Evolutionary conservation across 257 asterid species (phyloP).

Genomic region (Ligustrum vulgare): DNA sequence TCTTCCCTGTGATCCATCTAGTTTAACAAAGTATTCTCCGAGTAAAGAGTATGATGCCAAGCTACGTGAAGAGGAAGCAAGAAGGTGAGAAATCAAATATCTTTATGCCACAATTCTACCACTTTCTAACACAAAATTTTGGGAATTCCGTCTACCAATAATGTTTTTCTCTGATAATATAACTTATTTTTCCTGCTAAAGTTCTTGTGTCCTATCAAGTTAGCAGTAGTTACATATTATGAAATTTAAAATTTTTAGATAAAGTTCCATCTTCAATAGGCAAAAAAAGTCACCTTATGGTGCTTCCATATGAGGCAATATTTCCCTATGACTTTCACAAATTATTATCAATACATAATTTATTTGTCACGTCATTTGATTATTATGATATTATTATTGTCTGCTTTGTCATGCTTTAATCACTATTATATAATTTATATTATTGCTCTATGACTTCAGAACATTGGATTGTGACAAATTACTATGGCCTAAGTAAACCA

Average conservation of each 20-base stretch:
- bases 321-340: not conserved
- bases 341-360: not conserved
- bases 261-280: not conserved
- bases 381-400: not conserved
- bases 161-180: not conserved
- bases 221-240: not conserved
- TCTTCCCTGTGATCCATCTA: conserved; percentile 82
- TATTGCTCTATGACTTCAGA: not conserved
- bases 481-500: not conserved
- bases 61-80: conserved; percentile 68
- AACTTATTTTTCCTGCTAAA: no score
- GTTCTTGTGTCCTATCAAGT: not conserved
- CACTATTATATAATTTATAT: no score
- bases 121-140: not conserved
- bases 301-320: not conserved
- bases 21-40: conserved; percentile 78
- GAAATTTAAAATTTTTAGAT: not conserved
- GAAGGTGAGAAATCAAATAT: conserved; percentile 40
- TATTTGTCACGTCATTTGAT: not conserved
- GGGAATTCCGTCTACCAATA: not conserved
- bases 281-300: not conserved
- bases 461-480: not conserved
- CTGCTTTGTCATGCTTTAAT: not conserved
- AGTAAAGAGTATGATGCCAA: conserved; percentile 77
- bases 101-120: not conserved